Percentiles rank a stretch among this genome's conserved stretches.
These are phyloP conservation scores for Hebeloma cylindrosporum DNA, from an alignment of 768 basidiomycete genomes.

Conservation along the genomic window DNA sequence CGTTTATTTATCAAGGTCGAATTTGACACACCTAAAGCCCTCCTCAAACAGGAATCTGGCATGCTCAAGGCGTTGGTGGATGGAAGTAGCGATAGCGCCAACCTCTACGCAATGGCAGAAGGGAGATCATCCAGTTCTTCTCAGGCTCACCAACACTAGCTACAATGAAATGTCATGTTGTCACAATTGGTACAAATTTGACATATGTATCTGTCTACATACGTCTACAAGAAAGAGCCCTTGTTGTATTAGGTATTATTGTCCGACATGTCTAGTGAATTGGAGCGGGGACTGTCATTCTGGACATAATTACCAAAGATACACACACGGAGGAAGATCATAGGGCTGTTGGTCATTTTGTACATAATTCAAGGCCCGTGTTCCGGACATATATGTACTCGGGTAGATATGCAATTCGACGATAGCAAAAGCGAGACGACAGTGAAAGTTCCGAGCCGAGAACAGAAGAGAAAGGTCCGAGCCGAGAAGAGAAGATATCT, in stretches of 20 bases:
- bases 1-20: constrained; percentile 20
- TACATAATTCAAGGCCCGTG: no score
- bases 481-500: no score
- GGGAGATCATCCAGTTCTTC: constrained; percentile 9
- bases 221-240: constrained; percentile 1
- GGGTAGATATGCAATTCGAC: no score
- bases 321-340: no score
- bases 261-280: neutral
- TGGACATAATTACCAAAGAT: no score
- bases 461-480: no score
- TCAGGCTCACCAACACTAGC: constrained; percentile 12
- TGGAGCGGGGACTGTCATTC: no score
- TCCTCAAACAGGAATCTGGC: constrained; percentile 18
- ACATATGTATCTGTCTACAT: constrained; percentile 9
- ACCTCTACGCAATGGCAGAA: constrained; percentile 24
- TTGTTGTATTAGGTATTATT: constrained; percentile 1
- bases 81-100: constrained; percentile 22
- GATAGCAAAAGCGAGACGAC: no score
- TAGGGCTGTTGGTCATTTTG: no score
- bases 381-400: no score
- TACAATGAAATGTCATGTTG: constrained; percentile 2
- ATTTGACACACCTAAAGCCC: constrained; percentile 18
- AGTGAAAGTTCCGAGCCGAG: no score
- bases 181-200: constrained; percentile 5
- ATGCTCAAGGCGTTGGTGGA: constrained; percentile 23